Conservation (phyloP, 805 yeast species). For the Candida dajiaensis region DNA sequence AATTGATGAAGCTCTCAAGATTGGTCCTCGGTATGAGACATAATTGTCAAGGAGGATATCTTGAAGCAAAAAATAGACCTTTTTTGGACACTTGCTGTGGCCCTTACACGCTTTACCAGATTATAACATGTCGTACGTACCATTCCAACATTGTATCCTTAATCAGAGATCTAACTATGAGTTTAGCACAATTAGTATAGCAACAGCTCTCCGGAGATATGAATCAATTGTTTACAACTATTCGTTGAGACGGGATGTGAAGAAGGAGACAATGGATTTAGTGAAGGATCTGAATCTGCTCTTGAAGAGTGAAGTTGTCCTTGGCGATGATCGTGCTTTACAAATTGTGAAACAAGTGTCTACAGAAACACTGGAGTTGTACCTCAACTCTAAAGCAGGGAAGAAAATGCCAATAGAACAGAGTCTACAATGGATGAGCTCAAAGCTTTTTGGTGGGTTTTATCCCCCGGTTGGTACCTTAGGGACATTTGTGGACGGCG, state of each 20-base stretch:
- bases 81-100: too few species aligned
- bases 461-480: background rate
- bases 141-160: background rate
- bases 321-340: background rate
- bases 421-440: background rate
- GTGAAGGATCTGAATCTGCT: background rate
- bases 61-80: background rate
- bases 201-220: background rate
- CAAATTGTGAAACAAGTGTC: background rate
- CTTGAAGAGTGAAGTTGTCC: background rate
- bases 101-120: background rate
- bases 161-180: background rate
- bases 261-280: background rate
- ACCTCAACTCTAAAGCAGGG: background rate
- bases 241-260: background rate
- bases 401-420: background rate
- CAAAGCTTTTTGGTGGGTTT: background rate
- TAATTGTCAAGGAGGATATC: background rate
- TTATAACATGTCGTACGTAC: background rate
- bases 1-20: background rate
- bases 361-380: background rate
- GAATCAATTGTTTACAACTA: background rate
- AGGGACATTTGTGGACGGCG: background rate
- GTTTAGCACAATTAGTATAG: background rate
- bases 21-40: background rate